phyloP scores from a whole-genome alignment of 2,329 filamentous ascomycete species.

The Decorospora gaudefroyi region DNA sequence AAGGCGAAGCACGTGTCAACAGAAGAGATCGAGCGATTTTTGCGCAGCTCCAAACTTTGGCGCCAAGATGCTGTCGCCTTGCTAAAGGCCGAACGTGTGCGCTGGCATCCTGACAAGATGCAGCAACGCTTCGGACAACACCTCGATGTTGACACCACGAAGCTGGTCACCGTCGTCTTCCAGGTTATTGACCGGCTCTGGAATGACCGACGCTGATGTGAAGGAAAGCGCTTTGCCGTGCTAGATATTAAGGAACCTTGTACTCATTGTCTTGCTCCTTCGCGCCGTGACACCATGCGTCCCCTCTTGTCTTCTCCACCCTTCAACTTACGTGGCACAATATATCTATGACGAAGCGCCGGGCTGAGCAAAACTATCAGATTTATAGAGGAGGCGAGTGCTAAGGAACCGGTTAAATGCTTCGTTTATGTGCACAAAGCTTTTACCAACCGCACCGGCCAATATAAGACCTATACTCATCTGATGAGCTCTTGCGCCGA shows the following conservation, averaged over 20 bases:
- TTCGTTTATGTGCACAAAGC: constrained; percentile 24
- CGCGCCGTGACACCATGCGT: constrained; percentile 4
- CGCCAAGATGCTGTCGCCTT: constrained; percentile 52
- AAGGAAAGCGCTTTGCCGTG: not conserved
- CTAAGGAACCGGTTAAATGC: constrained; percentile 38
- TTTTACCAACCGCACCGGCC: constrained; percentile 20
- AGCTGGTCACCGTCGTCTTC: constrained; percentile 84
- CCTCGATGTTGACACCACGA: constrained; percentile 73
- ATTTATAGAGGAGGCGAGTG: constrained; percentile 4
- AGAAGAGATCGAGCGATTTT: constrained; percentile 69
- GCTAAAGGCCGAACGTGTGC: constrained; percentile 82
- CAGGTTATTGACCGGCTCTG: constrained; percentile 85
- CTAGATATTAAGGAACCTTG: constrained; percentile 7
- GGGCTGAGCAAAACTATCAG: constrained; percentile 2
- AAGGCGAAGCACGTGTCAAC: constrained; percentile 61
- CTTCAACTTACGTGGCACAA: constrained; percentile 7
- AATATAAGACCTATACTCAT: constrained; percentile 12
- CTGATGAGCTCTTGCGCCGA: constrained; percentile 14
- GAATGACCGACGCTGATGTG: constrained; percentile 56
- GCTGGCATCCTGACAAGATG: constrained; percentile 98
- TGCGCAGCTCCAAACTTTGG: constrained; percentile 59
- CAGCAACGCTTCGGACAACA: constrained; percentile 79
- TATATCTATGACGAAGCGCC: constrained; percentile 14
- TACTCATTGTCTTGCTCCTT: constrained; percentile 1
- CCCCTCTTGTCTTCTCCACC: constrained; percentile 1